Percentiles rank a stretch among this genome's conserved stretches.
These are phyloP conservation scores for Carex scoparia DNA, from an alignment of 176 grass and related monocot genomes.

Conservation along the genomic window DNA sequence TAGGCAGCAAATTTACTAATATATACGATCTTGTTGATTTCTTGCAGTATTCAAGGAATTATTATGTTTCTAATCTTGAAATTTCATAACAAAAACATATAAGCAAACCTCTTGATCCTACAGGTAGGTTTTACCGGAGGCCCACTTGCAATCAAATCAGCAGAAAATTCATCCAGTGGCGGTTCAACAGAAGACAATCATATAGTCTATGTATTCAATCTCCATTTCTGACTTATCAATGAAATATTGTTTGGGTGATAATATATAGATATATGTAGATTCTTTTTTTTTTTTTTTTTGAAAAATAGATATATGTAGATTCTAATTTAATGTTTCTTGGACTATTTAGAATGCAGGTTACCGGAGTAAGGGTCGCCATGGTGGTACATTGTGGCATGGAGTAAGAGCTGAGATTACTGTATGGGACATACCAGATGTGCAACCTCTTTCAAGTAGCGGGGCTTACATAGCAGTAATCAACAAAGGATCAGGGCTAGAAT, in stretches of 20 bases:
- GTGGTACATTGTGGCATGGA: not conserved
- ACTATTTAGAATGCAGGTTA: constrained; percentile 4
- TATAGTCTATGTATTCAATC: not conserved
- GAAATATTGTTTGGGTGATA: not conserved
- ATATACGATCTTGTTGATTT: not conserved
- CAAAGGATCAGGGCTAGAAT: not conserved
- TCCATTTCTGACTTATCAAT: not conserved
- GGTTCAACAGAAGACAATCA: not conserved
- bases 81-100: not conserved
- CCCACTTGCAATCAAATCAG: not conserved
- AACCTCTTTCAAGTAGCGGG: not conserved
- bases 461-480: constrained; percentile 12
- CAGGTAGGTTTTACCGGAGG: not conserved
- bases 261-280: too few species aligned
- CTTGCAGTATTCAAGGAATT: not conserved
- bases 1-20: not conserved
- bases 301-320: too few species aligned
- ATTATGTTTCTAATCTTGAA: not conserved
- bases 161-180: not conserved
- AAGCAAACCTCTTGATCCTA: not conserved
- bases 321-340: not conserved
- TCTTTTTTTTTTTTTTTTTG: too few species aligned
- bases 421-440: constrained; percentile 19
- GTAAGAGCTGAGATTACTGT: constrained; percentile 23
- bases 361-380: not conserved